Evolutionary conservation across 139 green algal species (phyloP), one percentile per base, ranked within the genome.

Genomic region (Limnomonas spitsbergensis): DNA sequence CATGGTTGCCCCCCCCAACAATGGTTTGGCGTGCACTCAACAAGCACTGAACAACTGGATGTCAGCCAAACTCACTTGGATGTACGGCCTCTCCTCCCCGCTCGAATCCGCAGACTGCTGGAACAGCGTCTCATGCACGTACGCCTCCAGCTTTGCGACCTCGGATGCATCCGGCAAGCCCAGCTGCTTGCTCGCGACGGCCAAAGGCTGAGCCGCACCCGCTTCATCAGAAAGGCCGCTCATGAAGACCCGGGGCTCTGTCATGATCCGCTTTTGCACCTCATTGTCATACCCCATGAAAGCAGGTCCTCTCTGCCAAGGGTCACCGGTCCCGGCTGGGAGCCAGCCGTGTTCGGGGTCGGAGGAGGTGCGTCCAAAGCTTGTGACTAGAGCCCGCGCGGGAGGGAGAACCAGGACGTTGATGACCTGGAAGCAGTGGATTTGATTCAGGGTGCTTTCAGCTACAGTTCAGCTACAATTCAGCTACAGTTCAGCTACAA

Each of bases 221-320:
- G 72, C 40, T 40, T 78, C 72, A 61, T 78, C 72, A 31, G 40
- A 69, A 39, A 78, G 47, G 24, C 72, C 72, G 4, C n/a, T 38
- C 72, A 78, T 78, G 40, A 53, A 78, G 2, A 61, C 42, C 29
- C 72, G 40, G 7, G 31, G 72, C 40, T 78, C 72, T 24, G 26
- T 2, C 47, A 69, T 56, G 6, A 78, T 2, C n/a, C 3, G 26
- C 27, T 6, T 40, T 6, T 31, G 4, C n/a, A 40, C 42, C 31
- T 78, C 42, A 40, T 78, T 78, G 47, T 78, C 72, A 9, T 69
- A 69, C 29, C 72, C 72, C 72, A 78, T 78, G 47, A 78, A 78
- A 6, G 72, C 72, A 39, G 72, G 72, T 2, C n/a, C 39, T 14
- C 72, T 37, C 24, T 40, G 40, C 72, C 72, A 78, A 4, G 72